Evolutionary conservation across 1,284 basidiomycete species (phyloP), one percentile per base, ranked within the genome.

Genomic region (Ustilago curta): DNA sequence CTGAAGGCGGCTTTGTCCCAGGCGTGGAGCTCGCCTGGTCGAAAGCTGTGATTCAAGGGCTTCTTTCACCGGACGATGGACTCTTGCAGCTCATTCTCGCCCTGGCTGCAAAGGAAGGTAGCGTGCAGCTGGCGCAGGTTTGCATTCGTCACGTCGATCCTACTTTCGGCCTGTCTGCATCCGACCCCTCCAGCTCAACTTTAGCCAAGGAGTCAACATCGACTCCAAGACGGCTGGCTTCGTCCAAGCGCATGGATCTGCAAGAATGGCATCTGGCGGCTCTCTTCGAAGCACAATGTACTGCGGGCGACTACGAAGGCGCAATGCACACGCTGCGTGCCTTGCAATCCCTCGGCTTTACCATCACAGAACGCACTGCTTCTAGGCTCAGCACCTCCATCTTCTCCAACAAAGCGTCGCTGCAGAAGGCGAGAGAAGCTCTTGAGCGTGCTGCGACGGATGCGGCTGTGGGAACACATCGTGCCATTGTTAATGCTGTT

Each of bases 191-290:
- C 8, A 23, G 40, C 4, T 19, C 23, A 2, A 8, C 37, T 2
- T 32, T 23, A 11, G 12, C 53, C 6, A 18, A 21, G 6, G 11
- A 21, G 6, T 4, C 48, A 9, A 19, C 19, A 49, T 27, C 53
- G 5, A 8, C 29, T 12, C 49, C 27, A n/a, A 57, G 29, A 21
- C 25, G 39, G 18, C 35, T 52, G 0, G 29, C 14, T 7, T 23
- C 43, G 2, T 52, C 61, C 18, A 64, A 49, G 31, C 48, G 58
- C 21, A 39, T 27, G n/a, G 58, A 58, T 14, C 19, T 80, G 16
- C 74, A 79, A 35, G 73, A 78, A 49, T 77, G 77, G 71, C 78
- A 80, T 25, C 37, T 83, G 29, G 54, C 70, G 14, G 76, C 80
- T 8, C 68, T 79, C 2, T 73, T 80, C 11, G 78, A 82, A 48